Percentiles rank a stretch among this genome's conserved stretches.
Evolutionary conservation across 306 rosid genomes (phyloP).

Genomic region (Carpinus viminea): DNA sequence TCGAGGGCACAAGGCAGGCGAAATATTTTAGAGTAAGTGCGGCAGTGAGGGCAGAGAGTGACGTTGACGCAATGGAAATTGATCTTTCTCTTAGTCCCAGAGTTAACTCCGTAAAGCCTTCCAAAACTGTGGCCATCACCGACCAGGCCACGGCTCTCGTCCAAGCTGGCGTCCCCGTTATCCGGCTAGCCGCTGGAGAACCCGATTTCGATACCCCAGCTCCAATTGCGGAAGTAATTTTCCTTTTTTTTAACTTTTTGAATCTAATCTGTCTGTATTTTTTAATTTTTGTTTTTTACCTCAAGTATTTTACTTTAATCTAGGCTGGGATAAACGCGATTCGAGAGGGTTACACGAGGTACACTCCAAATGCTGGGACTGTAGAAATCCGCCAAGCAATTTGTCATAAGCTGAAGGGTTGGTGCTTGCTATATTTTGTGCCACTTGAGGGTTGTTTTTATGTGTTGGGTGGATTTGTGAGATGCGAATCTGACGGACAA

Average conservation of each 20-base stretch:
- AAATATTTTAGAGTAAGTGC: conserved; percentile 2
- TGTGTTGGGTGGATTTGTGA: not conserved
- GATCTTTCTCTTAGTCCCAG: conserved; percentile 79
- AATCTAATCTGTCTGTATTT: not conserved
- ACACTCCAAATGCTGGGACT: conserved; percentile 82
- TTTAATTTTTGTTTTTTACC: not conserved
- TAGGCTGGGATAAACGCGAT: conserved; percentile 94
- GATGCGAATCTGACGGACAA: conserved; percentile 8
- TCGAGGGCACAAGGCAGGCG: conserved; percentile 22
- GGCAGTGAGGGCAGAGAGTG: conserved; percentile 41
- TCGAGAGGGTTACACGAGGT: conserved; percentile 81
- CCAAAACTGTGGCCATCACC: conserved; percentile 79
- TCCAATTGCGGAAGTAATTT: conserved; percentile 59
- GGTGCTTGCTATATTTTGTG: not conserved
- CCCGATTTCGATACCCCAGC: conserved; percentile 94
- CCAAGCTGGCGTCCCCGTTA: conserved; percentile 87
- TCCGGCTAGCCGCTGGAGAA: conserved; percentile 86
- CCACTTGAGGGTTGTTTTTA: not conserved
- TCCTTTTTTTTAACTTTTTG: not conserved
- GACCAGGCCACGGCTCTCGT: conserved; percentile 86
- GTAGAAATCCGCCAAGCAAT: conserved; percentile 84
- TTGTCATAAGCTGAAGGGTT: conserved; percentile 84
- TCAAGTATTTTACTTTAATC: not conserved
- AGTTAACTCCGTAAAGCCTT: conserved; percentile 79
- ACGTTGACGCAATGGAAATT: conserved; percentile 34